Conservation (phyloP, 2,329 filamentous ascomycete species). For the Ceratocystis cacaofunesta region DNA sequence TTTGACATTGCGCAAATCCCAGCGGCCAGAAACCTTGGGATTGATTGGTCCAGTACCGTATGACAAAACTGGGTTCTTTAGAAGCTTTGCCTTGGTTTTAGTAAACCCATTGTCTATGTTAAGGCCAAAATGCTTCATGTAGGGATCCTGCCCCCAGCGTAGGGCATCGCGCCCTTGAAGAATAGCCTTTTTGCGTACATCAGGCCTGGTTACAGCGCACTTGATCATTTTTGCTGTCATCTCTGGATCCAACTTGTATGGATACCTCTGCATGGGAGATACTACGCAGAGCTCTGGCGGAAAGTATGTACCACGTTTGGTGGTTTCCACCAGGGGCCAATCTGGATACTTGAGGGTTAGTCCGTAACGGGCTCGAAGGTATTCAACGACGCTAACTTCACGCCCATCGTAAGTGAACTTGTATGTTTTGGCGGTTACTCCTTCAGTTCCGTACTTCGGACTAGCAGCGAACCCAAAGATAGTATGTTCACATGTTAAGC, state of each 20-base stretch:
- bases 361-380: slow-evolving; percentile 42
- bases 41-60: slow-evolving; percentile 33
- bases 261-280: slow-evolving; percentile 42
- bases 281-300: slow-evolving; percentile 47
- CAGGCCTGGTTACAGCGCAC: slow-evolving; percentile 69
- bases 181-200: slow-evolving; percentile 53
- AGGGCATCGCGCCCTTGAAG: slow-evolving; percentile 50
- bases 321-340: slow-evolving; percentile 44
- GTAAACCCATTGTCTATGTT: slow-evolving; percentile 50
- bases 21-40: slow-evolving; percentile 57
- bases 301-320: slow-evolving; percentile 35
- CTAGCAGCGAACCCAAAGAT: slow-evolving; percentile 38
- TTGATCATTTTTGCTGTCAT: slow-evolving; percentile 84
- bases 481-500: slow-evolving; percentile 37
- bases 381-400: slow-evolving; percentile 34
- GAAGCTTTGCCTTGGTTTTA: slow-evolving; percentile 51
- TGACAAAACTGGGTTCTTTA: slow-evolving; percentile 45
- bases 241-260: slow-evolving; percentile 43
- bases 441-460: slow-evolving; percentile 29
- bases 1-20: slow-evolving; percentile 59
- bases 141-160: slow-evolving; percentile 52
- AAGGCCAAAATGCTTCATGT: slow-evolving; percentile 60
- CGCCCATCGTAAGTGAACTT: slow-evolving; percentile 40
- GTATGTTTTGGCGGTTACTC: slow-evolving; percentile 36
- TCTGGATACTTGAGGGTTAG: slow-evolving; percentile 31